These are phyloP conservation scores for Ogataea trehaloabstinens DNA, from an alignment of 805 yeast species.

Conservation along the genomic window DNA sequence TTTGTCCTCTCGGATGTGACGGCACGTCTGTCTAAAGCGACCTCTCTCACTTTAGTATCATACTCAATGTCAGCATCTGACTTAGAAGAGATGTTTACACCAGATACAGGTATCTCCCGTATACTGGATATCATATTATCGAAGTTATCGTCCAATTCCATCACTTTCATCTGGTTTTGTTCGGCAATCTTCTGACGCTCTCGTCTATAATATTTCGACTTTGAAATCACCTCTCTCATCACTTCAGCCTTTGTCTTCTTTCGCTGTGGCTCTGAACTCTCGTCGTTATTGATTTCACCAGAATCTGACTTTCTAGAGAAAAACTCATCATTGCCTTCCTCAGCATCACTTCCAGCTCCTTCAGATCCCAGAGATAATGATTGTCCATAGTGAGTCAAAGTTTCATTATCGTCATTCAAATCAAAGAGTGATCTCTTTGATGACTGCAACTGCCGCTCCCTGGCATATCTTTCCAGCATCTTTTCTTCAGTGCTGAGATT, in stretches of 20 bases:
- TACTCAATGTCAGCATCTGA: conserved; percentile 49
- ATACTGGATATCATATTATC: conserved; percentile 56
- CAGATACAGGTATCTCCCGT: conserved; percentile 26
- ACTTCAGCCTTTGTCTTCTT: conserved; percentile 81
- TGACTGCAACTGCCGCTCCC: conserved; percentile 68
- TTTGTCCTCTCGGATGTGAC: conserved; percentile 81
- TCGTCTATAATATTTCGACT: conserved; percentile 72
- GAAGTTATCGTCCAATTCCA: conserved; percentile 70
- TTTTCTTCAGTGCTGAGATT: conserved; percentile 81
- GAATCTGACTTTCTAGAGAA: conserved; percentile 33
- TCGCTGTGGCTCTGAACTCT: conserved; percentile 41
- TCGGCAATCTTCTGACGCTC: conserved; percentile 70
- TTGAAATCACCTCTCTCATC: conserved; percentile 81
- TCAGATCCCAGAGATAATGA: conserved; percentile 51
- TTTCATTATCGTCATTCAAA: conserved; percentile 59
- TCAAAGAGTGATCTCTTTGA: conserved; percentile 64
- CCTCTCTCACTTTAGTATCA: conserved; percentile 63
- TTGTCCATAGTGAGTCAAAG: conserved; percentile 79
- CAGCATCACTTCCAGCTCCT: conserved; percentile 41
- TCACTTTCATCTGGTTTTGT: conserved; percentile 56
- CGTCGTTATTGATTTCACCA: conserved; percentile 34
- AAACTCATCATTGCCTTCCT: conserved; percentile 41
- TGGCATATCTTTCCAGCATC: conserved; percentile 92
- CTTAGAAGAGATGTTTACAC: conserved; percentile 32
- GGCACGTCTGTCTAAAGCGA: conserved; percentile 69